These are phyloP conservation scores for Hypoxylon sp. DNA, from an alignment of 2,329 filamentous ascomycete genomes.

Conservation along the genomic window DNA sequence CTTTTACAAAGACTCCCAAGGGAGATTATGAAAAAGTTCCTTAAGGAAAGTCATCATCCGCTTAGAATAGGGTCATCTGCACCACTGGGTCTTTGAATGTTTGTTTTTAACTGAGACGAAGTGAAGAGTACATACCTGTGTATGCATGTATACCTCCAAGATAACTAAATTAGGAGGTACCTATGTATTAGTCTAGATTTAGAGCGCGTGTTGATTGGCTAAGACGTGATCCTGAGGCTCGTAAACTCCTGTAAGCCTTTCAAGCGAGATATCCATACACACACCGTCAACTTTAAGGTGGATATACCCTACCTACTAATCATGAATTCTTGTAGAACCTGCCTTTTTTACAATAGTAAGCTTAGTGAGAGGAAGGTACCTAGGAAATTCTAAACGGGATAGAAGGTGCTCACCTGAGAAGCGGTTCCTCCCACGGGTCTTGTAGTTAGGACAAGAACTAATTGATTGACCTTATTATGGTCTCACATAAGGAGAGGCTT, in stretches of 20 bases:
- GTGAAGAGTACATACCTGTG: neutral
- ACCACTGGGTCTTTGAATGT: neutral
- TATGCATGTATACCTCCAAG: neutral
- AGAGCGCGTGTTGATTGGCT: neutral
- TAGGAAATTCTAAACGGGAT: neutral
- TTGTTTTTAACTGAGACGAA: conserved; percentile 7
- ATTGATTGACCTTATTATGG: neutral
- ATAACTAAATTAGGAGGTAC: no score
- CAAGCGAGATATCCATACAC: neutral
- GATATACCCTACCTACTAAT: neutral
- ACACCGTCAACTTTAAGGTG: neutral
- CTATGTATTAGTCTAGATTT: neutral
- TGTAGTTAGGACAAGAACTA: neutral
- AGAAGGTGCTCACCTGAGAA: neutral
- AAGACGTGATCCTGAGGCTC: neutral
- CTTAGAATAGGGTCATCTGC: conserved; percentile 1
- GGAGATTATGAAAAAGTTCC: neutral
- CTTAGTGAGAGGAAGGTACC: neutral
- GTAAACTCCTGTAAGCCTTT: neutral
- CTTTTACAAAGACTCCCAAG: neutral
- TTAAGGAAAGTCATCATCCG: neutral
- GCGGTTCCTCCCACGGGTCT: neutral
- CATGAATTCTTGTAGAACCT: neutral
- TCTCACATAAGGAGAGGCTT: neutral
- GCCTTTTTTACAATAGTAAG: neutral